Evolutionary conservation across 352 stramenopile species (phyloP), one percentile per base, ranked within the genome.

Genomic region (Phytophthora podocarpi): DNA sequence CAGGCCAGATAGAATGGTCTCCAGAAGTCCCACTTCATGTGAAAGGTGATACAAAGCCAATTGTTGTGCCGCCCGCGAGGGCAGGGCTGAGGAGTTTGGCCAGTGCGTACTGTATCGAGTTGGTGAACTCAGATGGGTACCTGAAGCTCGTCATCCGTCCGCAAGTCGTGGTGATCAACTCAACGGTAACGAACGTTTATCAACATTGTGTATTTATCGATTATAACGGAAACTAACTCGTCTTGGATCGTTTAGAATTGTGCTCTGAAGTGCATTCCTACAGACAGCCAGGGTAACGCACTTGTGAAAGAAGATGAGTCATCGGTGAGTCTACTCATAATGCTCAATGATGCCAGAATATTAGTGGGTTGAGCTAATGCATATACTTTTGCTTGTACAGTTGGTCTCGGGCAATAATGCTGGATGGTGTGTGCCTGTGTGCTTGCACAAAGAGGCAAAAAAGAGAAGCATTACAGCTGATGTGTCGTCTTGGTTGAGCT

Each of bases 401-500:
- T 10, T 72, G 15, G 40, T 83, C 20, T 51, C 73, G 16, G 43
- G 56, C 4, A 42, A 70, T 21, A 64, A 75, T 54, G 43, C 20
- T 21, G 67, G 53, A 18, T 84, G 78, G 75, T 79, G 73, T 52
- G 69, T 74, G 5, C 75, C 75, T 27, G 64, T 85, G 10, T 85
- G 73, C 24, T 21, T 87, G 18, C 67, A 78, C 49, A 80, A 74
- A 46, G 67, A 70, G 28, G 42, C 50, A 48, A 83, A 82, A 36
- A 74, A 80, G 34, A 72, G 71, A 41, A 85, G 73, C 26, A 66
- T 87, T 47, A 76, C 67, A 24, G 72, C 65, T 36, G 68, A 74
- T 56, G 58, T 87, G 1, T 76, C 75, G 15, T 84, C 70, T n/a
- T 87, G 78, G 78, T 60, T 87, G 50, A 84, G 61, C 16, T 80